Conservation (phyloP, 306 rosid species). For the Prunus mongolica region DNA sequence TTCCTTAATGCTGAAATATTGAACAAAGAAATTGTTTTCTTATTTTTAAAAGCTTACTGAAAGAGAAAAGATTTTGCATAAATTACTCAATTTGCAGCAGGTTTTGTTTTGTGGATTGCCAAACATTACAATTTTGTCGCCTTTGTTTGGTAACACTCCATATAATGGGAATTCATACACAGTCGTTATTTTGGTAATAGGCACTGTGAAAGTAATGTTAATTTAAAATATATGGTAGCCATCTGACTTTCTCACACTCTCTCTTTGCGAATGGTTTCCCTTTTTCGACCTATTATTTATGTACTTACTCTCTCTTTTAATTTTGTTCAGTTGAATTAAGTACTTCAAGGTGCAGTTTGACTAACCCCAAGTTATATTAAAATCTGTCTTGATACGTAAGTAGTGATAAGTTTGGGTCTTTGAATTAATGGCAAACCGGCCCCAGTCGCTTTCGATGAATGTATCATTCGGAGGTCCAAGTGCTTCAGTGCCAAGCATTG, state of each 20-base stretch:
- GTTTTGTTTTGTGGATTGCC: neutral
- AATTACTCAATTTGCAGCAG: neutral
- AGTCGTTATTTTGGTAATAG: neutral
- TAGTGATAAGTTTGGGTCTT: neutral
- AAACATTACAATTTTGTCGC: neutral
- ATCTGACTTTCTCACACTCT: neutral
- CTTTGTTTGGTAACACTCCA: neutral
- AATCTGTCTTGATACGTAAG: neutral
- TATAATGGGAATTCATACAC: neutral
- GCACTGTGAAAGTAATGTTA: neutral
- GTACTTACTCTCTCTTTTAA: neutral
- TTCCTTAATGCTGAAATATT: neutral
- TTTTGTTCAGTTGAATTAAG: neutral
- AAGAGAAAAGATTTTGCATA: neutral
- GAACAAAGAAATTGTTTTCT: neutral
- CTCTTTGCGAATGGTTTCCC: neutral
- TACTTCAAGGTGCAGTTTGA: neutral
- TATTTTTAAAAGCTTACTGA: neutral
- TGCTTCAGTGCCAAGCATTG: slow-evolving; percentile 23
- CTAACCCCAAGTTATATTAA: neutral
- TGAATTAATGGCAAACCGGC: slow-evolving; percentile 24
- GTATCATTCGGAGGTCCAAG: slow-evolving; percentile 48
- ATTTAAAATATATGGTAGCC: neutral
- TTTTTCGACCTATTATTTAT: neutral
- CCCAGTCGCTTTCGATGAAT: slow-evolving; percentile 21